Base-by-base conservation (phyloP, 495 filamentous ascomycete genomes). In the Penicillium arizonense region DNA sequence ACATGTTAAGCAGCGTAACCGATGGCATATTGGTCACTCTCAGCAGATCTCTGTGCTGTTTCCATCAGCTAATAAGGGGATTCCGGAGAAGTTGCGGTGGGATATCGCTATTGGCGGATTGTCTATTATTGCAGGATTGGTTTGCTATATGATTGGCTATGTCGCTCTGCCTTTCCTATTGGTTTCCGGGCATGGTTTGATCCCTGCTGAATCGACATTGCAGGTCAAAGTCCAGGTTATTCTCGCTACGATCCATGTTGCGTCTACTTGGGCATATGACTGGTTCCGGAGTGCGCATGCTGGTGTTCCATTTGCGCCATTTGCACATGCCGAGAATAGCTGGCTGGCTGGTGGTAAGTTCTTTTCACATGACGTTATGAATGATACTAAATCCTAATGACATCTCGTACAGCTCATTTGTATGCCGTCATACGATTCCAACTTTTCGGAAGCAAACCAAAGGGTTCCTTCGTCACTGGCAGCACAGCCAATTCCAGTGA, bases 1-100 rank as follows among this genome's bases (percentile, higher is more conserved):
- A 0, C 77, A 82, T 50, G 59, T 81, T n/a, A 73, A 75, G 24
- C 79, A 83, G 58, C 57, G 75, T 12, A 76, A 71, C 32, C 64
- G 77, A 28, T 80, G 75, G 74, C 53, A 69, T 44, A 69, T 74
- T 14, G 71, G 71, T 3, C 68, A 71, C 23, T 56, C 69, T 8
- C 71, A 74, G 52, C 69, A 72, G 47, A 44, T 68, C 5, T 30
- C 53, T 11, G 61, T 52, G 0, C 35, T 74, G 20, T 26, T 56
- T 9, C 56, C 61, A 13, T 46, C 50, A 0, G 35, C 41, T 0
- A 56, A 52, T n/a, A 37, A 52, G 2, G 14, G 52, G 0, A 34
- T 70, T 32, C 55, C 67, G 0, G 24, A 38, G 23, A 21, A 32
- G 2, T 41, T 74, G 7, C 57, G 60, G 34, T 58, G 56, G 59